Conservation (phyloP, 495 filamentous ascomycete genomes). For the Neurospora sp. region DNA sequence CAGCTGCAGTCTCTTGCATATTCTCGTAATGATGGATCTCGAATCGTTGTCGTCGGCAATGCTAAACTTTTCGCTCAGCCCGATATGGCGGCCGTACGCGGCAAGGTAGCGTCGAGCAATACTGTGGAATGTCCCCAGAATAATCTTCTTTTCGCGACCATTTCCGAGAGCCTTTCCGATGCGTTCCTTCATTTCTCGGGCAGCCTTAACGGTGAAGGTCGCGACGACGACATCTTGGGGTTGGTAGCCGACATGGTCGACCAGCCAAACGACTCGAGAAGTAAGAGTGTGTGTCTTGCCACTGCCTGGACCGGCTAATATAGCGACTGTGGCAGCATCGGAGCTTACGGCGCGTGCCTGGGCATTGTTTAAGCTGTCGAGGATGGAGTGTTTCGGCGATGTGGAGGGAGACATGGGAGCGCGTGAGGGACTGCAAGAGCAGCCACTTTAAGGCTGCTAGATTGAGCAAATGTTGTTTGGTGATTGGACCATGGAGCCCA, state of each 20-base stretch:
- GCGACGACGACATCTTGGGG: conserved; percentile 94
- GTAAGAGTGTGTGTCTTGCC: conserved; percentile 98
- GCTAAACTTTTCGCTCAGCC: conserved; percentile 71
- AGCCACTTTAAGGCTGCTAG: background rate
- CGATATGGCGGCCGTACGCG: conserved; percentile 78
- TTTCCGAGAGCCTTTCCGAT: conserved; percentile 71
- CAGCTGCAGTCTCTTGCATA: conserved; percentile 62
- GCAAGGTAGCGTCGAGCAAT: conserved; percentile 80
- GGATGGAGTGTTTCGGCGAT: conserved; percentile 11
- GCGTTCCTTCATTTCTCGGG: conserved; percentile 88
- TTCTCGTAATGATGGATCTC: conserved; percentile 64
- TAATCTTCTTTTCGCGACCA: conserved; percentile 63
- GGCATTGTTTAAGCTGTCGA: conserved; percentile 71
- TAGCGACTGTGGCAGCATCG: conserved; percentile 67
- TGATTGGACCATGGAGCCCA: background rate
- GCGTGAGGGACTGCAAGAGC: background rate
- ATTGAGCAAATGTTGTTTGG: background rate
- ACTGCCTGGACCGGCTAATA: conserved; percentile 72
- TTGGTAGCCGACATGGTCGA: conserved; percentile 62
- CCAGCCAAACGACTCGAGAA: conserved; percentile 87
- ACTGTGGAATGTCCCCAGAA: conserved; percentile 94
- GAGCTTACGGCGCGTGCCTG: conserved; percentile 82
- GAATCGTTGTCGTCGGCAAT: conserved; percentile 87
- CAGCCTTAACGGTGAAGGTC: conserved; percentile 96
- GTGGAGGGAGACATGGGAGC: conserved; percentile 1